Percentiles rank a stretch among this genome's conserved stretches.
phyloP scores from a whole-genome alignment of 176 grass and related monocot genomes.

The Aegilops bicornis region DNA sequence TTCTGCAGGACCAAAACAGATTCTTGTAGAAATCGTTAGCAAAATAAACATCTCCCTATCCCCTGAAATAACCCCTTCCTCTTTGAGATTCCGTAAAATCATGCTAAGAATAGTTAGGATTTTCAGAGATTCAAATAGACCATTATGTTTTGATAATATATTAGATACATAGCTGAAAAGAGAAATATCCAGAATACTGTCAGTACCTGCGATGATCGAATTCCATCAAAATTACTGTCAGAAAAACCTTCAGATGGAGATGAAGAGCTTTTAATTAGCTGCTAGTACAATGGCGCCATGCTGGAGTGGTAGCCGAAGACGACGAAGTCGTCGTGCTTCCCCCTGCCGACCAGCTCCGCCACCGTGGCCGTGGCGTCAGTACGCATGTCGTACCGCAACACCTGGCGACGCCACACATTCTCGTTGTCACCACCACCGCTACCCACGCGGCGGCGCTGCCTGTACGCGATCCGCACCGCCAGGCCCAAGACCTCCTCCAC shows the following conservation, averaged over 20 bases:
- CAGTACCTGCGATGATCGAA: too few species aligned
- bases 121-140: too few species aligned
- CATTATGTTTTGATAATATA: too few species aligned
- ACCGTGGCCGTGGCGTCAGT: background rate
- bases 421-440: background rate
- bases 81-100: too few species aligned
- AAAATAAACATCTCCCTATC: too few species aligned
- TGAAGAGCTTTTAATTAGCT: background rate
- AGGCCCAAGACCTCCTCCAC: background rate
- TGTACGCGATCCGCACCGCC: background rate
- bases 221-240: too few species aligned
- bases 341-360: background rate
- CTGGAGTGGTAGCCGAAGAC: constrained; percentile 26
- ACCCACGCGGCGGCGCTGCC: background rate
- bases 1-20: too few species aligned
- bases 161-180: too few species aligned
- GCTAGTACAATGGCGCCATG: constrained; percentile 6
- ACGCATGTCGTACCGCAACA: background rate
- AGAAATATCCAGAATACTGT: background rate
- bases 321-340: background rate
- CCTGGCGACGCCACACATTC: background rate
- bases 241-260: background rate
- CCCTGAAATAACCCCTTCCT: too few species aligned
- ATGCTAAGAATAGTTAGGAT: too few species aligned
- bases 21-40: too few species aligned